These are phyloP conservation scores for Salvia rosmarinus DNA, from an alignment of 257 asterid species.

Conservation along the genomic window DNA sequence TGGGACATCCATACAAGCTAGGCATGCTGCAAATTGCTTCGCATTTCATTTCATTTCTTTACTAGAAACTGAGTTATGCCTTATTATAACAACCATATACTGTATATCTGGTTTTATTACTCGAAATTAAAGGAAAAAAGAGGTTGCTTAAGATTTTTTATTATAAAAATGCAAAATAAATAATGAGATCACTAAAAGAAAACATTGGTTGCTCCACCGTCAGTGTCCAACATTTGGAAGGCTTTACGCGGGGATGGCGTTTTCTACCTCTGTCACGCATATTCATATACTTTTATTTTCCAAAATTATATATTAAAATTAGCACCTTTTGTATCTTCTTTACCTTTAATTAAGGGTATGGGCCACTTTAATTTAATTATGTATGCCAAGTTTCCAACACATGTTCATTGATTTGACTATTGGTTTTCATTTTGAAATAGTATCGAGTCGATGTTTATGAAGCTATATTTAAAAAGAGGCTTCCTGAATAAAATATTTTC, in stretches of 20 bases:
- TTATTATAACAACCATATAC: not conserved
- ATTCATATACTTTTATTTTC: constrained; percentile 7
- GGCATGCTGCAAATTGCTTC: not conserved
- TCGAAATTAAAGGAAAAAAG: not conserved
- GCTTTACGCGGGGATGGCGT: constrained; percentile 45
- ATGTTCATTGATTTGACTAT: not conserved
- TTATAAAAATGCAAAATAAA: not conserved
- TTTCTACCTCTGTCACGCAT: constrained; percentile 42
- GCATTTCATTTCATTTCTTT: not conserved
- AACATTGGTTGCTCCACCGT: constrained; percentile 28
- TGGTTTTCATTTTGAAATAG: not conserved
- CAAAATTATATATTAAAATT: not conserved
- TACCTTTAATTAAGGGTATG: constrained; percentile 9
- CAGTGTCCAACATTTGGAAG: constrained; percentile 27
- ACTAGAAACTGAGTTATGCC: not conserved
- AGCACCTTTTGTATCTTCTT: not conserved
- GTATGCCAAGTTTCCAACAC: constrained; percentile 18
- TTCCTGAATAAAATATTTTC: not conserved
- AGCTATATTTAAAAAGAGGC: not conserved
- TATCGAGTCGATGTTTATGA: not conserved
- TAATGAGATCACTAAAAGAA: not conserved
- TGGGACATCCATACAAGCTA: not conserved
- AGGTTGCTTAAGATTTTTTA: not conserved
- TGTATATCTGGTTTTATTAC: not conserved
- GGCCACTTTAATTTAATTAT: constrained; percentile 26